phyloP scores from a whole-genome alignment of 176 grass and related monocot genomes.

The Dactylis glomerata region DNA sequence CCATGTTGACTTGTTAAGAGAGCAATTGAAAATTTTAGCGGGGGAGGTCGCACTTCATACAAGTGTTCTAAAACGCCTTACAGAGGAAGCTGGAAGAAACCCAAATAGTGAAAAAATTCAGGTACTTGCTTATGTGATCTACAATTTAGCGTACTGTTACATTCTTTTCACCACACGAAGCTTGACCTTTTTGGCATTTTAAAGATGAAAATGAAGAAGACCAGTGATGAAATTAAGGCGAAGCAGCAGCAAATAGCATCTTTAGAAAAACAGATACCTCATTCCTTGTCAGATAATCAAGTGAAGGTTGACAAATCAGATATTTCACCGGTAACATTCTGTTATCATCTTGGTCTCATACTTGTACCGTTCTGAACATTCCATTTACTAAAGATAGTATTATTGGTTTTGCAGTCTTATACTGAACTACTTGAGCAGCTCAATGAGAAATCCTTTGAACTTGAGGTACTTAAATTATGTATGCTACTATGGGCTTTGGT shows the following conservation, averaged over 20 bases:
- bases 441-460: conserved; percentile 93
- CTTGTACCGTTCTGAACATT: conserved; percentile 7
- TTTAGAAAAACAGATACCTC: conserved; percentile 79
- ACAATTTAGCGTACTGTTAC: conserved; percentile 22
- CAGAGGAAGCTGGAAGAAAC: conserved; percentile 76
- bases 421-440: conserved; percentile 80
- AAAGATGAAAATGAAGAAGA: conserved; percentile 95
- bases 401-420: conserved; percentile 72
- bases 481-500: background rate
- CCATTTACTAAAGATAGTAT: conserved; percentile 16
- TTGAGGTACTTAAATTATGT: conserved; percentile 68
- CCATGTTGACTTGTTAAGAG: conserved; percentile 88
- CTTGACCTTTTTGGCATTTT: conserved; percentile 30
- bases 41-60: conserved; percentile 94
- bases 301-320: conserved; percentile 59
- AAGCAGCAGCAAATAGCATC: conserved; percentile 86
- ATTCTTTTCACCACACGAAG: conserved; percentile 31
- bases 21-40: conserved; percentile 93
- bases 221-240: conserved; percentile 68
- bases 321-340: conserved; percentile 63
- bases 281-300: conserved; percentile 64
- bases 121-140: conserved; percentile 46
- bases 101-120: conserved; percentile 77
- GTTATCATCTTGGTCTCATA: conserved; percentile 16
- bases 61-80: conserved; percentile 80